Evolutionary conservation across 495 filamentous ascomycete species (phyloP), one percentile per base, ranked within the genome.

Genomic region (Glutinoglossum americanum): DNA sequence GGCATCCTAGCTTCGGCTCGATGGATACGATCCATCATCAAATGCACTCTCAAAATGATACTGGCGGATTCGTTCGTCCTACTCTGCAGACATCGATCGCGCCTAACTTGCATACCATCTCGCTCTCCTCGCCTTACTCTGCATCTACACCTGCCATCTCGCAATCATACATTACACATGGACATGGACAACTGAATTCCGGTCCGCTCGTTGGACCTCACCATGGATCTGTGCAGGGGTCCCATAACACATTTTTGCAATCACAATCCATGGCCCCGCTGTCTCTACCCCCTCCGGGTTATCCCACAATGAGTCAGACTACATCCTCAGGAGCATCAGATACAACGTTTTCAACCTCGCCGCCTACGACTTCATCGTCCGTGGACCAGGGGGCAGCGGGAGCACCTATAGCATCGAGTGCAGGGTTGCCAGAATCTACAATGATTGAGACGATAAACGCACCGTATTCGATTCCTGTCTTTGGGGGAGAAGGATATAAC

Each of bases 401-500:
- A 15, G 13, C 26, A 27, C 25, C 28, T 3, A 27, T 25, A n/a
- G 28, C 49, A 27, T 53, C 49, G 19, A 30, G 49, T 19, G 32
- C 49, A 32, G 49, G 39, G 3, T n/a, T 21, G 17, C 7, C 44
- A 27, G 44, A 45, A 21, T 11, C 56, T 25, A 10, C 56, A 15
- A 23, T 32, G n/a, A 49, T 49, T 8, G 55, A 39, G 21, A 9
- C 37, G 39, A 45, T 23, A 6, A 23, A 23, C 37, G 13, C 78
- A 51, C 75, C 77, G 35, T 83, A 80, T 63, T 80, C 83, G 10
- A 82, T 92, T 63, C 86, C 89, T 8, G 80, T 93, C 27, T 94
- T 93, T 68, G 87, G 85, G 15, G 80, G 76, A 33, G 87, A 95
- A 57, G 81, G 78, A 15, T 74, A 87, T 26, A 87, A 82, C 60